These are phyloP conservation scores for Isabelozyma heimii DNA, from an alignment of 805 yeast genomes.

Conservation along the genomic window DNA sequence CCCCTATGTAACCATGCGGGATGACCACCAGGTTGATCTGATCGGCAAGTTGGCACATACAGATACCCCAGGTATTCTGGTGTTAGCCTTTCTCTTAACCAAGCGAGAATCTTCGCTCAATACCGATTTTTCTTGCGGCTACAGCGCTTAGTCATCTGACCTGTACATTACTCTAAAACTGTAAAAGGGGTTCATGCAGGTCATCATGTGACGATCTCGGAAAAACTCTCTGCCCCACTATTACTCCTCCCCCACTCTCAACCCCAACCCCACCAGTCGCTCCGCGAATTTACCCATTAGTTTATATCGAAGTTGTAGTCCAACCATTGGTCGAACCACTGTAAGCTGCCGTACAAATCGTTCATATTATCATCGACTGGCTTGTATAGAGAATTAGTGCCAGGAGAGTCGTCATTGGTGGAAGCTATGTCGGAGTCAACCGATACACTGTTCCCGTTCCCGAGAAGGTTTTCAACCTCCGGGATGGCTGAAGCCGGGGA, in stretches of 20 bases:
- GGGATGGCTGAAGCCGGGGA: neutral
- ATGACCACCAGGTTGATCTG: no score
- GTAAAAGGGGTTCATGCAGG: no score
- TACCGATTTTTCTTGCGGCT: no score
- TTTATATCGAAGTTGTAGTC: conserved; percentile 20
- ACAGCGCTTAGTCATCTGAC: no score
- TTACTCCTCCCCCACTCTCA: neutral
- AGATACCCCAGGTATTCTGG: no score
- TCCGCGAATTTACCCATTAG: neutral
- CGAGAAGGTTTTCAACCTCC: neutral
- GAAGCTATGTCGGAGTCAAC: neutral
- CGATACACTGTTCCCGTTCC: neutral
- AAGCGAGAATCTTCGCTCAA: no score
- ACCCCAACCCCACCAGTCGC: neutral
- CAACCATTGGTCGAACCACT: conserved; percentile 58
- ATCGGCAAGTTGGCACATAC: no score
- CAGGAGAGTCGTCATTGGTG: neutral
- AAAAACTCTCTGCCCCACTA: neutral
- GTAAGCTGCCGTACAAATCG: conserved; percentile 40
- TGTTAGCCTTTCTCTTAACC: no score
- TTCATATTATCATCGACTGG: conserved; percentile 1
- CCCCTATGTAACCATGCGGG: no score
- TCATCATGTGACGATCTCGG: neutral
- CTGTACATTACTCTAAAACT: no score
- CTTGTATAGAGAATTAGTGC: neutral